Base-by-base conservation (phyloP, 176 grass and related monocot species). In the Tuctoria greenei region DNA sequence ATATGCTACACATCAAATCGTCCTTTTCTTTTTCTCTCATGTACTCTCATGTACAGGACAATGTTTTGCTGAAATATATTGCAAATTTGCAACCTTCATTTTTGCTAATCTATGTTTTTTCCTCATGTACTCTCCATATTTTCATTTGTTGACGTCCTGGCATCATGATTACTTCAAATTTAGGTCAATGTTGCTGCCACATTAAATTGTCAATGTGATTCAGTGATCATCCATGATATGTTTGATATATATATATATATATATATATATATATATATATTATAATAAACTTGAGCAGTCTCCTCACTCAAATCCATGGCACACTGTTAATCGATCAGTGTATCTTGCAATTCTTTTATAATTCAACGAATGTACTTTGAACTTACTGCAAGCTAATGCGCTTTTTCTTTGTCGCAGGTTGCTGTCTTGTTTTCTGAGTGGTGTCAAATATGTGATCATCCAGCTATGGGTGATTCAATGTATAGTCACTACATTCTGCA, bases 361-460 rank as follows among this genome's bases (percentile, higher is more conserved):
- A 37, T 51, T 62, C 24, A 62, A 10, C 23, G n/a, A 17, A 64
- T 44, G 37, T 43, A 70, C 17, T 72, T 84, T 37, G 7, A 51
- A 57, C 36, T 66, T 31, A 28, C 45, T 71, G 47, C 64, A 71
- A 72, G 49, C 40, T 87, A 79, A 83, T 54, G 21, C 11, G 9
- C 16, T 78, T 72, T 59, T 87, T 87, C 60, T 39, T 78, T 73
- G 51, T 34, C 69, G 42, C 85, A 97, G 95, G 90, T 91, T 66
- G 81, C 86, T 38, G 56, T 87, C 49, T 81, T 89, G 69, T 97
- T 88, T 81, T 62, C 91, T 74, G 95, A 97, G 7, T 97, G 95
- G 95, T 97, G 88, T 54, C 88, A 91, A 63, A 87, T 93, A 67
- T 93, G 86, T 74, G 95, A 97, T 71, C 95, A 79, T 80, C 95